Conservation (phyloP, 371 early-diverging fungal genomes). For the Circinella umbellata region DNA sequence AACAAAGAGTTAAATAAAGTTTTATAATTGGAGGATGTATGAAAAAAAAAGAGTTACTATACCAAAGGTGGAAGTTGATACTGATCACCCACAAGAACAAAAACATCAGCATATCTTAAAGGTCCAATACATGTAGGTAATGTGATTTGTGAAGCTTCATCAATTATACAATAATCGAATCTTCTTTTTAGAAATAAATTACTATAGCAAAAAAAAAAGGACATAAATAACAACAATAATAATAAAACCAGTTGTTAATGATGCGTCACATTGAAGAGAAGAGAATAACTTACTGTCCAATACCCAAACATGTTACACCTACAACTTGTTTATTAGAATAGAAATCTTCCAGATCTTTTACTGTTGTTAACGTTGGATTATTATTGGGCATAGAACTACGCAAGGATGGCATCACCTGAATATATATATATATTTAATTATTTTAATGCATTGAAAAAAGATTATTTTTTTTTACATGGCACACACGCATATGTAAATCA, state of each 20-base stretch:
- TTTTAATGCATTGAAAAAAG: too few relatives aligned
- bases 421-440: neutral
- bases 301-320: slow-evolving; percentile 91
- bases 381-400: slow-evolving; percentile 54
- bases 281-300: slow-evolving; percentile 70
- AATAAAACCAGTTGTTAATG: too few relatives aligned
- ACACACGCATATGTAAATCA: neutral
- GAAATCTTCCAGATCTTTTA: slow-evolving; percentile 60
- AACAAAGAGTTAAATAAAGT: neutral
- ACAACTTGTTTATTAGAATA: slow-evolving; percentile 72
- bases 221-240: neutral
- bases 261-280: too few relatives aligned
- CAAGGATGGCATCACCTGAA: slow-evolving; percentile 55
- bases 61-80: slow-evolving; percentile 98
- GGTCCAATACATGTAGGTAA: slow-evolving; percentile 96
- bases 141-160: slow-evolving; percentile 98
- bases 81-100: slow-evolving; percentile 98
- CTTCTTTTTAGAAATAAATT: slow-evolving; percentile 65
- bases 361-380: slow-evolving; percentile 48
- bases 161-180: slow-evolving; percentile 98
- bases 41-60: slow-evolving; percentile 23
- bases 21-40: too few relatives aligned
- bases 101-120: slow-evolving; percentile 77
- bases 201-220: slow-evolving; percentile 27
- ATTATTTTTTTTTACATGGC: neutral